A percentile compares a stretch with the other conserved stretches of the same genome.
phyloP scores from a whole-genome alignment of 345 rosid genomes.

The Microthlaspi erraticum region DNA sequence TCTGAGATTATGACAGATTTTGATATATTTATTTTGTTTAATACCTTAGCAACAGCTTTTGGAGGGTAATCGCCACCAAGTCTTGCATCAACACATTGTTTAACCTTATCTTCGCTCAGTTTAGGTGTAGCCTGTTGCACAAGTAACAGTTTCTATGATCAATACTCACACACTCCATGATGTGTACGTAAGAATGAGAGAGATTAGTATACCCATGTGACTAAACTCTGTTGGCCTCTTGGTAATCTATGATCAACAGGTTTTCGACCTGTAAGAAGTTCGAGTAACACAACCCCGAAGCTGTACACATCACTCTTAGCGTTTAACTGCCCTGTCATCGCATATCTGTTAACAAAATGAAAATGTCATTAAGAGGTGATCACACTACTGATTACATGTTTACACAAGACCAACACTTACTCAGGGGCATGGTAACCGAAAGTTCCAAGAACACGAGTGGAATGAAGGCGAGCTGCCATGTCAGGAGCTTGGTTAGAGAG shows the following conservation, averaged over 20 bases:
- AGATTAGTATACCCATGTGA: conserved; percentile 75
- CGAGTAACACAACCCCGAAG: conserved; percentile 90
- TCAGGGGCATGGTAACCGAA: conserved; percentile 91
- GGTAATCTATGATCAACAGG: conserved; percentile 98
- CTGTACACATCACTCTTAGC: conserved; percentile 95
- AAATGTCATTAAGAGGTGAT: conserved; percentile 15
- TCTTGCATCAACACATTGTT: conserved; percentile 93
- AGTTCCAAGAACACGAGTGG: conserved; percentile 83
- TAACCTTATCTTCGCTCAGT: conserved; percentile 92
- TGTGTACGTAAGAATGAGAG: conserved; percentile 19
- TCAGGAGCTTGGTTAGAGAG: conserved; percentile 89
- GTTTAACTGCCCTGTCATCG: conserved; percentile 95
- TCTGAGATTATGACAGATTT: neutral
- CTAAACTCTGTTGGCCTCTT: conserved; percentile 89
- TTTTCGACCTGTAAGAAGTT: conserved; percentile 93
- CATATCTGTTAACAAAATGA: conserved; percentile 60
- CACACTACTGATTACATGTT: neutral
- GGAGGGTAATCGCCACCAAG: conserved; percentile 87
- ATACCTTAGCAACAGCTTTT: conserved; percentile 96
- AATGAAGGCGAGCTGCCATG: conserved; percentile 87
- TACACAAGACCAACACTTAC: conserved; percentile 46
- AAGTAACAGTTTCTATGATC: neutral
- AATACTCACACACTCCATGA: neutral
- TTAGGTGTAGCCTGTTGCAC: conserved; percentile 83
- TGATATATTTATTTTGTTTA: too few relatives aligned